phyloP scores from a whole-genome alignment of 2,329 filamentous ascomycete genomes.

The Ophiostoma australiae region DNA sequence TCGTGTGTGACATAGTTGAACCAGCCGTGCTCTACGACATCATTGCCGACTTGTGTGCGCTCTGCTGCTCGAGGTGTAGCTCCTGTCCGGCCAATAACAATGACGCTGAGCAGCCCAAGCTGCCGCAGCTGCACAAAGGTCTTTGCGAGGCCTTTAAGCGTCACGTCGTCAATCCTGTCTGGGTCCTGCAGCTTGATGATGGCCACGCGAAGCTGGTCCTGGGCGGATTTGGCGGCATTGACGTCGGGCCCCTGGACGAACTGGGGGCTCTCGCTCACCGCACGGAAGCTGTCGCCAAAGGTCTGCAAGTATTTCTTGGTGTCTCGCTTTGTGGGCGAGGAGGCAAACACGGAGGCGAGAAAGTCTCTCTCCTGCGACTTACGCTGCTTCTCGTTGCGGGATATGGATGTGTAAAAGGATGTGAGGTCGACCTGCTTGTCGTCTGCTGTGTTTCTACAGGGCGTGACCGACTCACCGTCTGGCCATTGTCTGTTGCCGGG shows the following conservation, averaged over 20 bases:
- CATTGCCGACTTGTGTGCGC: neutral
- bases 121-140: slow-evolving; percentile 79
- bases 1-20: slow-evolving; percentile 49
- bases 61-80: slow-evolving; percentile 32
- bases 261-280: slow-evolving; percentile 34
- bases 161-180: slow-evolving; percentile 63
- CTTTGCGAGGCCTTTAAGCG: slow-evolving; percentile 68
- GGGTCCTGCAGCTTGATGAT: slow-evolving; percentile 78
- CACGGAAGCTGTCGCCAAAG: slow-evolving; percentile 52
- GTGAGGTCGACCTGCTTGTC: slow-evolving; percentile 24
- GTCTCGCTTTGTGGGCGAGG: slow-evolving; percentile 87
- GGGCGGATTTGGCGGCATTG: slow-evolving; percentile 30
- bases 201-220: slow-evolving; percentile 62
- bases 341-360: slow-evolving; percentile 78
- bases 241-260: slow-evolving; percentile 36
- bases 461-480: slow-evolving; percentile 7
- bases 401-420: slow-evolving; percentile 38
- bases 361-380: slow-evolving; percentile 60
- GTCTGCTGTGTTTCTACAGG: neutral
- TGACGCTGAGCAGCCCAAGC: slow-evolving; percentile 73
- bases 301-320: slow-evolving; percentile 87
- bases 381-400: slow-evolving; percentile 44
- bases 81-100: slow-evolving; percentile 67
- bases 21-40: slow-evolving; percentile 32
- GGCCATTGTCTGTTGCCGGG: neutral